Base-by-base conservation (phyloP, 768 basidiomycete genomes). In the Phylloporus rhodoxanthus region DNA sequence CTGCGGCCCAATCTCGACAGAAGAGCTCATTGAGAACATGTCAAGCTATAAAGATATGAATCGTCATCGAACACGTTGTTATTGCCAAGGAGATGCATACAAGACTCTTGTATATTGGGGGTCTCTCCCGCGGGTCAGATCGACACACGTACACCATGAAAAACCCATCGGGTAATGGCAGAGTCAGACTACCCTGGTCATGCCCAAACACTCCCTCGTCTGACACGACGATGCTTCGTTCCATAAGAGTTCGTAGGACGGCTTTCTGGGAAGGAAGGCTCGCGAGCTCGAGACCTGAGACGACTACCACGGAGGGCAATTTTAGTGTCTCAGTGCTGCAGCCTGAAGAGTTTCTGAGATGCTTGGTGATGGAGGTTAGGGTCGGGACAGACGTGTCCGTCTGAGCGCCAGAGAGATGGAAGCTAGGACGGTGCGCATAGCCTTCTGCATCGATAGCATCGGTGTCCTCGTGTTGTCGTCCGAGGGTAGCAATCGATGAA, bases 21-120 rank as follows among this genome's bases (percentile, higher is more conserved):
- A 79, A 6, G 77, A 78, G 58, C 86, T 90, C 77, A 91, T 82
- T 2, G 87, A 75, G 62, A 91, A 91, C 58, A 77, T 79, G 62
- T 91, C 87, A 13, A 91, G 73, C 87, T 90, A 30, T 48, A 21
- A 33, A 43, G 47, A 32, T 28, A 28, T 28, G 42, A 47, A 39
- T 23, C n/a, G 36, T 53, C 43, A 58, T 9, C 30, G 32, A 46
- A n/a, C 25, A 21, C 6, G 19, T 15, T 8, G 17, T 42, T 32
- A 15, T 37, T 14, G 20, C 20, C 9, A 41, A 48, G 14, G 17
- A 26, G n/a, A 43, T 20, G 62, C 84, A 54, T 63, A 89, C 88
- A 64, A 91, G 66, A 56, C 71, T 75, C 52, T 79, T 78, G 59
- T 85, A 74, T 44, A 91, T 77, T 0, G 70, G 63, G 1, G 90